These are phyloP conservation scores for Saksenaea vasiformis DNA, from an alignment of 371 early-diverging fungal genomes.

Conservation along the genomic window DNA sequence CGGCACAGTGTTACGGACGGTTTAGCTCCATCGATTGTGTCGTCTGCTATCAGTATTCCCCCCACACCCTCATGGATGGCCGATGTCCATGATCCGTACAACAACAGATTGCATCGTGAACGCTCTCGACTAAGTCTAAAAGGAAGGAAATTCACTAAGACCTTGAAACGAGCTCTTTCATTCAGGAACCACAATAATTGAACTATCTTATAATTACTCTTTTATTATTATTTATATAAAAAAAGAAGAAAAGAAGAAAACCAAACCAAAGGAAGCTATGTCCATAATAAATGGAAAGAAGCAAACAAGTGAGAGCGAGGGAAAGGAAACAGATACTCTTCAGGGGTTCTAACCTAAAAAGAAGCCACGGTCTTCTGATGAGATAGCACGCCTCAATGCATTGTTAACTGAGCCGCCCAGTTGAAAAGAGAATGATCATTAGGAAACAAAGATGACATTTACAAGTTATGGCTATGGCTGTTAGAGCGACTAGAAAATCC, in stretches of 20 bases:
- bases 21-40: background rate
- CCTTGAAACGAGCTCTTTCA: slow-evolving; percentile 20
- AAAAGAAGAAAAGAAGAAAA: background rate
- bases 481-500: background rate
- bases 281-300: too few species aligned
- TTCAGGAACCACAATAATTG: slow-evolving; percentile 5
- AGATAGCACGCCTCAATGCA: background rate
- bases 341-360: background rate
- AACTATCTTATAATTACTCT: background rate
- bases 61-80: background rate
- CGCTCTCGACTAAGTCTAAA: slow-evolving; percentile 16
- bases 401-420: background rate
- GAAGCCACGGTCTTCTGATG: background rate
- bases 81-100: background rate
- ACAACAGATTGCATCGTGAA: slow-evolving; percentile 13
- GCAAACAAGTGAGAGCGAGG: too few species aligned
- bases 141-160: slow-evolving; percentile 15
- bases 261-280: background rate
- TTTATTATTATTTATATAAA: background rate
- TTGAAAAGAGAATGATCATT: background rate
- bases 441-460: background rate
- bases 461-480: background rate
- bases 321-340: too few species aligned
- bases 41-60: background rate
- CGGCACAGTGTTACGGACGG: background rate